Evolutionary conservation across 2,329 filamentous ascomycete species (phyloP).

Genomic region (Aspergillus clavatus): DNA sequence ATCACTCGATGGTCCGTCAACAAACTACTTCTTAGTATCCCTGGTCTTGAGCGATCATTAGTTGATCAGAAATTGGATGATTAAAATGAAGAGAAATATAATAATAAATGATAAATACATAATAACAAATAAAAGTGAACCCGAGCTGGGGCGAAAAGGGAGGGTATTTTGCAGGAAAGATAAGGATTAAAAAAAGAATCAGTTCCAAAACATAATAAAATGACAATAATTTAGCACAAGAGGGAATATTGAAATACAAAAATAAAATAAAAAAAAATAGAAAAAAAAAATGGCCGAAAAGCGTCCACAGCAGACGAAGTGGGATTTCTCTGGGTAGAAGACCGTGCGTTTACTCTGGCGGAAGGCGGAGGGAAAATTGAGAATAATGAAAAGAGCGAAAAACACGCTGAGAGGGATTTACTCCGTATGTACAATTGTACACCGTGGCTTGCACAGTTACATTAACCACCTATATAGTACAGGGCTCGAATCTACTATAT

Average conservation of each 20-base stretch:
- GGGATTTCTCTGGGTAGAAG: conserved; percentile 14
- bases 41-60: too few relatives aligned
- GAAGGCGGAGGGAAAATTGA: conserved; percentile 17
- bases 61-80: too few relatives aligned
- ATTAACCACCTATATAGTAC: too few relatives aligned
- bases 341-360: conserved; percentile 13
- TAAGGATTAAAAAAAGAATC: conserved; percentile 3
- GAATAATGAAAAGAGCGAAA: too few relatives aligned
- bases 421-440: too few relatives aligned
- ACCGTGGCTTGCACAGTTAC: too few relatives aligned
- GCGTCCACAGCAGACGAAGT: conserved; percentile 2
- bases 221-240: conserved; percentile 7
- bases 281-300: background rate
- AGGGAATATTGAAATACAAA: background rate
- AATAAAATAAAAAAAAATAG: conserved; percentile 1
- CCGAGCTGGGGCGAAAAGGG: too few relatives aligned
- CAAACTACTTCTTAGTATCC: conserved; percentile 9
- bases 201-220: conserved; percentile 5
- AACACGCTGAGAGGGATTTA: too few relatives aligned
- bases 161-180: conserved; percentile 14
- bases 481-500: too few relatives aligned
- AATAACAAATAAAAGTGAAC: background rate
- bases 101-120: conserved; percentile 1
- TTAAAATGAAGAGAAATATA: conserved; percentile 12
- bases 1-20: conserved; percentile 14